Evolutionary conservation across 192 early-diverging fungal species (phyloP), one percentile per base, ranked within the genome.

Genomic region (Rhizoclosmatium sp.): DNA sequence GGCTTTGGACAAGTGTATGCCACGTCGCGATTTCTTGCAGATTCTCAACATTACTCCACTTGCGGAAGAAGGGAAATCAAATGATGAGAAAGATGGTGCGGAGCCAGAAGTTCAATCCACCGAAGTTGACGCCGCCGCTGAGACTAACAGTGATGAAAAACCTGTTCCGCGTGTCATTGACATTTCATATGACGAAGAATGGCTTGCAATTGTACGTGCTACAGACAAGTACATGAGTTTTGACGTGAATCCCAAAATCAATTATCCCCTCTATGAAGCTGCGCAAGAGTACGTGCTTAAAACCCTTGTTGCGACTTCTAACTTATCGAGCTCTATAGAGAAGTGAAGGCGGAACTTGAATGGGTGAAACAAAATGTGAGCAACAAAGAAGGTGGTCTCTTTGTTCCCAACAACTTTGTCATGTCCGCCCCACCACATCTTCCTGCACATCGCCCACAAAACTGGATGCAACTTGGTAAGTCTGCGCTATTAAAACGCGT

Each of bases 1-100:
- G 54, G 91, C 96, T 2, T 84, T 99, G n/a, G 98, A 99, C 85
- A 99, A 99, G 69, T 99, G 98, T 69, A 61, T 94, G 31, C 92
- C 91, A 2, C 67, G 85, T 3, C 86, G 94, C 1, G 85, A 94
- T 47, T 98, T 95, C 78, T 81, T 99, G 42, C 94, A 98, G 83
- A 90, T 96, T 47, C 16, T 7, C 51, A 54, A 54, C 1, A 54
- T 54, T 31, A 31, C 51, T 54, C 9, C 51, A 12, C 9, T 16
- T 54, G 51, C 51, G 5, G 51, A 12, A 12, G 51, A 54, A 54
- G 51, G 16, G 1, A 54, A 54, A 7, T 54, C 51, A 54, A 54
- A 54, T 7, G 51, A 7, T 12, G 16, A 54, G 5, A 54, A 12
- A 1, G 51, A 16, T 54, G 51, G 16, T 54, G 51, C 31, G 31